Percentiles rank a stretch among this genome's conserved stretches.
phyloP scores from a whole-genome alignment of 768 basidiomycete genomes.

The Rhizopogon vulgaris region DNA sequence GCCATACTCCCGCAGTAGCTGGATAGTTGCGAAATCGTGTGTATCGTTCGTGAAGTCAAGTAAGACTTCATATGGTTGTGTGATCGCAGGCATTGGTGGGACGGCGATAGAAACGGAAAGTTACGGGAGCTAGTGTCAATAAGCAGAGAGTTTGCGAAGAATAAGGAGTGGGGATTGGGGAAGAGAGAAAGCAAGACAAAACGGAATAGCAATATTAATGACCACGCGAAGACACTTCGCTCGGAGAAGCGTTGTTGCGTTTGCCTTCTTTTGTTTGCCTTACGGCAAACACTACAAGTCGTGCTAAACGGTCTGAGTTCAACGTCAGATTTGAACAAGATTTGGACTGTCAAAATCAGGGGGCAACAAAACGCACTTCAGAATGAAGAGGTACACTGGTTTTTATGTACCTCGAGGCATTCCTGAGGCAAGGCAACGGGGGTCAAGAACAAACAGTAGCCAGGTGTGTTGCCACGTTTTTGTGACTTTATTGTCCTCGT shows the following conservation, averaged over 20 bases:
- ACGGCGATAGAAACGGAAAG: constrained; percentile 11
- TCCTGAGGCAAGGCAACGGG: constrained; percentile 8
- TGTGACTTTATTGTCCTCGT: constrained; percentile 10
- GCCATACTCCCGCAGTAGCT: constrained; percentile 61
- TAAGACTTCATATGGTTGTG: constrained; percentile 56
- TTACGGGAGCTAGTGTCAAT: constrained; percentile 28
- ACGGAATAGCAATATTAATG: constrained; percentile 5
- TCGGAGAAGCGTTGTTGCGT: constrained; percentile 10
- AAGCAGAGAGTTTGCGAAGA: constrained; percentile 8
- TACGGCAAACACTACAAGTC: constrained; percentile 23
- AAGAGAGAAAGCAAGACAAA: constrained; percentile 11
- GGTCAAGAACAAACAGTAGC: constrained; percentile 9
- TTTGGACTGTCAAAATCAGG: constrained; percentile 9
- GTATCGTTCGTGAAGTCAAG: constrained; percentile 70
- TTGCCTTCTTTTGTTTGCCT: constrained; percentile 27
- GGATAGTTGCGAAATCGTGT: constrained; percentile 54
- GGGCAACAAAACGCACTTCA: constrained; percentile 11
- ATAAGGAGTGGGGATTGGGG: neutral
- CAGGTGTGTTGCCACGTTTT: constrained; percentile 11
- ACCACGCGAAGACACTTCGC: constrained; percentile 16
- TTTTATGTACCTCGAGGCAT: constrained; percentile 6
- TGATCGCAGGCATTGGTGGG: constrained; percentile 49
- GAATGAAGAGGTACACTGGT: constrained; percentile 4
- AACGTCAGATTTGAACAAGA: neutral
- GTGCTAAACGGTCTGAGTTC: constrained; percentile 9